These are phyloP conservation scores for Stygiomarasmius scandens DNA, from an alignment of 1,284 basidiomycete genomes.

Conservation along the genomic window DNA sequence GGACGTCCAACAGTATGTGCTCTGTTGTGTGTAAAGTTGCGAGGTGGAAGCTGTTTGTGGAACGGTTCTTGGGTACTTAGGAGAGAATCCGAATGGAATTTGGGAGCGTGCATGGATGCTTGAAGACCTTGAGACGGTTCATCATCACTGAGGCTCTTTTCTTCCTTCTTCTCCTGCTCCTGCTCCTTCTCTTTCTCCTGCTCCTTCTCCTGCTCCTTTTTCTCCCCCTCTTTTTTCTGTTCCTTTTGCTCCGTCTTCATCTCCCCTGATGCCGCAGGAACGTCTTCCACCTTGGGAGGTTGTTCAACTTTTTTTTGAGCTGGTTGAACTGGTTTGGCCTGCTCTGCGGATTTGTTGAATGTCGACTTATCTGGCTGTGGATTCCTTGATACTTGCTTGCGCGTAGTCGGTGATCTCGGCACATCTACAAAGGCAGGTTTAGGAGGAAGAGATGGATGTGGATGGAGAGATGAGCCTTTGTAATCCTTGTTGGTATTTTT, in stretches of 20 bases:
- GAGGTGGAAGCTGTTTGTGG: conserved; percentile 26
- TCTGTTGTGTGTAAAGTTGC: conserved; percentile 46
- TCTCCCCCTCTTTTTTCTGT: neutral
- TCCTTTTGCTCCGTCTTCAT: too few relatives aligned
- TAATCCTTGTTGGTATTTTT: neutral
- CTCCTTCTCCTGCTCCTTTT: neutral
- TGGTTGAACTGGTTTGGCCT: neutral
- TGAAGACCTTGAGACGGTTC: conserved; percentile 28
- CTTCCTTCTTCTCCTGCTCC: neutral
- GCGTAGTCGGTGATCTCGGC: neutral
- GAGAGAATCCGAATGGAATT: conserved; percentile 30
- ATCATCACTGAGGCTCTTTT: neutral
- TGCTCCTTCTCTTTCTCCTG: neutral
- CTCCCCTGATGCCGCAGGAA: neutral
- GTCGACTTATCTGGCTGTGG: neutral
- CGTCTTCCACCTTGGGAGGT: neutral
- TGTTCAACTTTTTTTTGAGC: neutral
- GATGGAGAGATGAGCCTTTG: conserved; percentile 22
- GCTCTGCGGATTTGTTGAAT: neutral
- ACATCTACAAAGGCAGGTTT: conserved; percentile 38
- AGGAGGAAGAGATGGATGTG: conserved; percentile 51
- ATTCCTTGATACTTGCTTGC: neutral
- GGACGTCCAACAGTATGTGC: conserved; percentile 54
- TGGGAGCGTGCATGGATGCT: conserved; percentile 54
- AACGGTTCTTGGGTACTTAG: conserved; percentile 36